Evolutionary conservation across 768 basidiomycete species (phyloP).

Genomic region (Lactarius sp.): DNA sequence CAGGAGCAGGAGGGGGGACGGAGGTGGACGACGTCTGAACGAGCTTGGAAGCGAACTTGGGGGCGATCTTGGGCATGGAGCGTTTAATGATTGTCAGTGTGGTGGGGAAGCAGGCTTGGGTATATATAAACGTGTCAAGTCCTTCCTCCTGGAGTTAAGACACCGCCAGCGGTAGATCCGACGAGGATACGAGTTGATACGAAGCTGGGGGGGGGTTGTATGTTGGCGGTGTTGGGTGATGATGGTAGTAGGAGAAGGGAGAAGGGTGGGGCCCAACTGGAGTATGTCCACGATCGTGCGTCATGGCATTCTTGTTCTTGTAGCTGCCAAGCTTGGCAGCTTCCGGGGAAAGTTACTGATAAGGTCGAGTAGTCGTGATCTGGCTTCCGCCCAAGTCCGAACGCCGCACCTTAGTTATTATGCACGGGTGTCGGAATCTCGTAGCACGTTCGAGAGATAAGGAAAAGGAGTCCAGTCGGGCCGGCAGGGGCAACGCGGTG

Average conservation of each 20-base stretch:
- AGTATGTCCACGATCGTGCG: slow-evolving; percentile 4
- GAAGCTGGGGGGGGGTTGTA: neutral
- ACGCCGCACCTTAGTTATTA: neutral
- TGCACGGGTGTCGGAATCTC: neutral
- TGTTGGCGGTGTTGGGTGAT: neutral
- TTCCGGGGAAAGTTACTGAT: slow-evolving; percentile 10
- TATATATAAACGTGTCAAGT: neutral
- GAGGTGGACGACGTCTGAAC: neutral
- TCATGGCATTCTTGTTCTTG: slow-evolving; percentile 4
- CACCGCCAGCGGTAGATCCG: slow-evolving; percentile 25
- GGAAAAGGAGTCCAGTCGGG: neutral
- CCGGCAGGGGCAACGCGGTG: neutral
- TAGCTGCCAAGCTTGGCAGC: neutral
- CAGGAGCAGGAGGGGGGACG: neutral
- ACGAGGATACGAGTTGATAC: slow-evolving; percentile 10
- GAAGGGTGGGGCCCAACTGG: neutral
- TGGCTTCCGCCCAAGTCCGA: neutral
- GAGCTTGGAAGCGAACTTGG: slow-evolving; percentile 20
- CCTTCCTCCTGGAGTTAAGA: neutral
- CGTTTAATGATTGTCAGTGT: neutral
- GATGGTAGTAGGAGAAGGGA: neutral
- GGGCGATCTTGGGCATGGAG: slow-evolving; percentile 7
- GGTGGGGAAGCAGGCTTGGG: neutral
- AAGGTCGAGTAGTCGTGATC: slow-evolving; percentile 4
- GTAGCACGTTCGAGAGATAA: slow-evolving; percentile 1